Evolutionary conservation across 2,329 filamentous ascomycete species (phyloP), one percentile per base, ranked within the genome.

Genomic region (Thelonectria olida): DNA sequence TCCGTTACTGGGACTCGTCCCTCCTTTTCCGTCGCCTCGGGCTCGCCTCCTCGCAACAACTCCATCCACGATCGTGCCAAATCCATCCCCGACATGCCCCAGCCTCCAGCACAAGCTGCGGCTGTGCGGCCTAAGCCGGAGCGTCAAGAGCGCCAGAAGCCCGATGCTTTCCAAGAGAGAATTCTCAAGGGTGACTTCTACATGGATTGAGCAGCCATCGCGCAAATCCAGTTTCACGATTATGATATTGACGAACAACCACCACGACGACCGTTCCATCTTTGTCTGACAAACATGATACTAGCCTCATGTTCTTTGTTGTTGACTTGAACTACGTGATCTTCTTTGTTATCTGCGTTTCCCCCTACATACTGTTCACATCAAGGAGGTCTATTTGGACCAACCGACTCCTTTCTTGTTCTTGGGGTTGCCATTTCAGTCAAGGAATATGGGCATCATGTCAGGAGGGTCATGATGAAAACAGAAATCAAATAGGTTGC

Each of bases 111-210:
- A 41, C 82, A 88, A 67, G 77, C 81, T 17, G 78, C 82, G 47
- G 70, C 80, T 41, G 74, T 79, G 65, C 81, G 79, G 73, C 80
- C 82, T 7, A 71, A 60, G 57, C 68, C 67, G 38, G 59, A 63
- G 50, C 80, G 81, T 67, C 78, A 78, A 50, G 78, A 83, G 71
- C 81, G 84, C 36, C 84, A 84, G 67, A 96, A 95, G 82, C 94
- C 95, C 27, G 96, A 99, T 80, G 91, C 91, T 65, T 96, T 97
- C 81, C 94, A 97, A 79, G 96, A 99, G 84, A 89, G 96, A 68
- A 98, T 99, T 72, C 85, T 99, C 68, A 96, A 97, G 81, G 96
- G 95, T 45, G 96, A 99, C 74, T 98, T 99, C 73, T 96, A 96
- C 82, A 97, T 98, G 93, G 94, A 97, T 74, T 97, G 84, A 84